Conservation (phyloP, 768 basidiomycete species). For the Kwoniella mangroviensis region DNA sequence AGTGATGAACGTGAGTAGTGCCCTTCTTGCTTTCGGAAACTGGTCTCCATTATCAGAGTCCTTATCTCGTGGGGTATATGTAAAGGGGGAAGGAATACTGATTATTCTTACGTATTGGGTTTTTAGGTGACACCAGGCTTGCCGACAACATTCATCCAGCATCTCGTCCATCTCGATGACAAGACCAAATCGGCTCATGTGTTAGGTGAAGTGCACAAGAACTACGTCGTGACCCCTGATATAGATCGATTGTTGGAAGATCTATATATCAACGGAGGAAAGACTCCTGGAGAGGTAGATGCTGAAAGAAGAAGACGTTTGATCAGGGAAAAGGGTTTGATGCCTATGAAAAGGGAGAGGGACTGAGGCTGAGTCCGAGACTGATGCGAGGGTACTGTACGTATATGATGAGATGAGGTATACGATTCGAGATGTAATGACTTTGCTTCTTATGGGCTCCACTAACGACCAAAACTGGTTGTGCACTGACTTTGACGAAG, state of each 20-base stretch:
- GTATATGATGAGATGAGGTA: too few species aligned
- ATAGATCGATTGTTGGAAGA: constrained; percentile 73
- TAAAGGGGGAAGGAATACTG: too few species aligned
- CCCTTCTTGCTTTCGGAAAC: background rate
- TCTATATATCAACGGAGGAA: constrained; percentile 62
- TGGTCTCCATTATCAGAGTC: too few species aligned
- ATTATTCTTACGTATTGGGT: too few species aligned
- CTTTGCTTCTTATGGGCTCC: background rate
- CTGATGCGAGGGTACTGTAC: too few species aligned
- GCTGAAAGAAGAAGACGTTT: constrained; percentile 23
- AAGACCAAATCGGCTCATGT: constrained; percentile 68
- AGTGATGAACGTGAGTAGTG: constrained; percentile 72
- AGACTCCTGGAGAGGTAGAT: constrained; percentile 51
- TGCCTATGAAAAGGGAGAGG: constrained; percentile 46
- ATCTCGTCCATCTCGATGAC: constrained; percentile 75
- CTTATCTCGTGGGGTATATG: too few species aligned
- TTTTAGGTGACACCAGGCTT: constrained; percentile 76
- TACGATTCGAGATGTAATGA: background rate
- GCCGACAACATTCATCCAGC: constrained; percentile 84
- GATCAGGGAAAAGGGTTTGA: constrained; percentile 20
- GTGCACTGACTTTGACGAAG: too few species aligned
- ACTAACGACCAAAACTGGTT: too few species aligned
- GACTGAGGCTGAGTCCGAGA: constrained; percentile 10
- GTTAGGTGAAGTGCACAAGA: constrained; percentile 83
- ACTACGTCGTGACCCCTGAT: constrained; percentile 82